These are phyloP conservation scores for Fulvia fulva DNA, from an alignment of 2,329 filamentous ascomycete genomes.

Conservation along the genomic window DNA sequence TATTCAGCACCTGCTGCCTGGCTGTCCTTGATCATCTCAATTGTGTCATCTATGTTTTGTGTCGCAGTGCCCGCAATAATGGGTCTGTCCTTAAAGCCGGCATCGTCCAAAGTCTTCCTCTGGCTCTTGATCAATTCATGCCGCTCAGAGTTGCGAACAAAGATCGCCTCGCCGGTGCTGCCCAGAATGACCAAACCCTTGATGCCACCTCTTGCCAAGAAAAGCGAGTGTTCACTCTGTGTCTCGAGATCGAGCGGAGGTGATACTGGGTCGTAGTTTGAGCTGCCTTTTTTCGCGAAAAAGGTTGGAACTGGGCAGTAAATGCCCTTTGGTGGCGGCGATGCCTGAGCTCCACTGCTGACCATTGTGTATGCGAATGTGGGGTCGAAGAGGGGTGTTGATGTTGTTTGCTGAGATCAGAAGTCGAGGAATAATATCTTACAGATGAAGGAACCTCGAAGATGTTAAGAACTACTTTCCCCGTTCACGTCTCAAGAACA, in stretches of 20 bases:
- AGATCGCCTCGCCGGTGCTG: constrained; percentile 62
- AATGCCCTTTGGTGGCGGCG: constrained; percentile 51
- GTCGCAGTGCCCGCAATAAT: constrained; percentile 61
- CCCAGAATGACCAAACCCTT: constrained; percentile 60
- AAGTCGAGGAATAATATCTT: not conserved
- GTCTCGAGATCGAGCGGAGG: constrained; percentile 55
- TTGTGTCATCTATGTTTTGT: constrained; percentile 59
- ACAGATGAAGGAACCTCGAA: not conserved
- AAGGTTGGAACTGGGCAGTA: constrained; percentile 62
- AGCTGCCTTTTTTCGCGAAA: constrained; percentile 50
- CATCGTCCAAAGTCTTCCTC: constrained; percentile 52
- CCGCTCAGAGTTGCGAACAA: constrained; percentile 57
- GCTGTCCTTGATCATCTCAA: constrained; percentile 55
- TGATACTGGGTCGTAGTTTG: constrained; percentile 44
- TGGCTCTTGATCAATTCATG: constrained; percentile 53
- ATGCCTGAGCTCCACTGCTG: constrained; percentile 13
- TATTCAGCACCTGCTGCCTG: constrained; percentile 57
- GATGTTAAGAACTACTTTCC: not conserved
- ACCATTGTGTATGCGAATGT: constrained; percentile 8
- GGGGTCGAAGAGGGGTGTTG: not conserved
- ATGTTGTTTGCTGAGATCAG: not conserved
- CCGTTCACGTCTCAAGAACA: not conserved
- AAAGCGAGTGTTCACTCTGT: constrained; percentile 56
- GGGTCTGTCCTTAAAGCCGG: constrained; percentile 56
- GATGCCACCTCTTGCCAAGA: constrained; percentile 58